Conservation (phyloP, 1,284 basidiomycete species). For the Vanrija sp. region DNA sequence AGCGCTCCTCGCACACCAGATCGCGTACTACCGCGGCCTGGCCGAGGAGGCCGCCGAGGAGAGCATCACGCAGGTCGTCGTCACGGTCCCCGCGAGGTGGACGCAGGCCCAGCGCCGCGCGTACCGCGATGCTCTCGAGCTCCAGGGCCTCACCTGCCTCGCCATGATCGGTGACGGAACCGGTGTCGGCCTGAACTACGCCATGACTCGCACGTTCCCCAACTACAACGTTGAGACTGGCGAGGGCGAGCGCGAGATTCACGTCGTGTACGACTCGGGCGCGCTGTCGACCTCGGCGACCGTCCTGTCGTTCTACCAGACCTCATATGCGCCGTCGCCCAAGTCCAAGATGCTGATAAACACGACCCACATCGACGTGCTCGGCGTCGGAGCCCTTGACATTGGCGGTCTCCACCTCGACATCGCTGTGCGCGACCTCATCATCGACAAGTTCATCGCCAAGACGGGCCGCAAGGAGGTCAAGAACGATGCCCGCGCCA, state of each 20-base stretch:
- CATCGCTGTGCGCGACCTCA: constrained; percentile 72
- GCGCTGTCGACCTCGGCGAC: constrained; percentile 83
- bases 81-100: constrained; percentile 83
- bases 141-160: constrained; percentile 78
- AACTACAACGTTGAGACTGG: constrained; percentile 34
- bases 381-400: constrained; percentile 74
- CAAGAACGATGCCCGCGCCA: constrained; percentile 66
- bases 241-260: constrained; percentile 63
- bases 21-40: constrained; percentile 82
- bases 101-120: constrained; percentile 83
- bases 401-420: constrained; percentile 82
- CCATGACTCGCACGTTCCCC: constrained; percentile 86
- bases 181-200: constrained; percentile 89
- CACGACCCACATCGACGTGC: constrained; percentile 70
- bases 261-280: constrained; percentile 92
- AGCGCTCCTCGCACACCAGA: constrained; percentile 91
- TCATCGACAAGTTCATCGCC: constrained; percentile 71
- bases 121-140: constrained; percentile 82
- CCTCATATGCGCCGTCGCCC: constrained; percentile 44
- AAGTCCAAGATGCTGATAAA: constrained; percentile 52
- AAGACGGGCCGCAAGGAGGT: constrained; percentile 41
- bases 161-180: constrained; percentile 89
- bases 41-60: constrained; percentile 67
- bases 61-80: constrained; percentile 70
- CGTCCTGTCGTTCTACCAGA: constrained; percentile 72